These are phyloP conservation scores for Scheffersomyces ergatensis DNA, from an alignment of 805 yeast species.

Conservation along the genomic window DNA sequence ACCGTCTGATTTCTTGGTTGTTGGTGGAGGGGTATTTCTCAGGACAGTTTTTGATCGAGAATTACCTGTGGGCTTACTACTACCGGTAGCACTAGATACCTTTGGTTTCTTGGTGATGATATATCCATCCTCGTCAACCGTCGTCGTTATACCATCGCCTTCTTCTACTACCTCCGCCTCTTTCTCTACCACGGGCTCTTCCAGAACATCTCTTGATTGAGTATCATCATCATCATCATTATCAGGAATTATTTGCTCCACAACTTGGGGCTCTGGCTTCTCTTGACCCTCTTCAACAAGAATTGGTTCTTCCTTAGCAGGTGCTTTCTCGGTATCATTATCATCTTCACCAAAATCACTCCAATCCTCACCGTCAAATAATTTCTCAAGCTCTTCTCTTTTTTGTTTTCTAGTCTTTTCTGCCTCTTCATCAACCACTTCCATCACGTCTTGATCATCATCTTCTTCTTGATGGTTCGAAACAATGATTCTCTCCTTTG, in stretches of 20 bases:
- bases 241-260: not conserved
- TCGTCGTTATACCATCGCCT: conserved; percentile 37
- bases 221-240: not conserved
- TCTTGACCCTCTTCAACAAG: conserved; percentile 6
- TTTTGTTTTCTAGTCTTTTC: conserved; percentile 4
- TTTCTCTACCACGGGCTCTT: not conserved
- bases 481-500: conserved; percentile 37
- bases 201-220: not conserved
- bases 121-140: conserved; percentile 51
- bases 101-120: conserved; percentile 33
- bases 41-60: too few relatives aligned
- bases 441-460: conserved; percentile 8
- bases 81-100: too few relatives aligned
- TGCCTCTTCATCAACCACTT: not conserved
- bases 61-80: too few relatives aligned
- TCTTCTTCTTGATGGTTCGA: conserved; percentile 15
- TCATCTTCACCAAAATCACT: conserved; percentile 12
- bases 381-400: conserved; percentile 24
- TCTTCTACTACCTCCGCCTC: conserved; percentile 31
- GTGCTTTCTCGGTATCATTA: conserved; percentile 2
- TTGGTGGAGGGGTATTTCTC: too few relatives aligned
- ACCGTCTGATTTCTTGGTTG: conserved; percentile 11
- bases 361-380: conserved; percentile 25
- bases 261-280: conserved; percentile 1
- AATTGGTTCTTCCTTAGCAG: conserved; percentile 10